phyloP scores from a whole-genome alignment of 306 rosid genomes.

The Herpetospermum pedunculosum region DNA sequence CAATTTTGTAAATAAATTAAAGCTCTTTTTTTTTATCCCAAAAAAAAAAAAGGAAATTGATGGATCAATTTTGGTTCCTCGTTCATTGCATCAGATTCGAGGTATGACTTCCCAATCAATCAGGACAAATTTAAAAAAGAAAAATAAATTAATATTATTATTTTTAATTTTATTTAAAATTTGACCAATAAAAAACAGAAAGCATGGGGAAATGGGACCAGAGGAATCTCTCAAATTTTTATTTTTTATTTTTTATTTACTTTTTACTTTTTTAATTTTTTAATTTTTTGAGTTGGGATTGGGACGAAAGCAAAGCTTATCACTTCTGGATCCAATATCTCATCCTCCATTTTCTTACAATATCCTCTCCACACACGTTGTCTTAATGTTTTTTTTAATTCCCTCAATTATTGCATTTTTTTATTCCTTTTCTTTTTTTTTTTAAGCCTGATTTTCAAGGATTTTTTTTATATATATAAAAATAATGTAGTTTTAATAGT shows the following conservation, averaged over 20 bases:
- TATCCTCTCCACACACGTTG: conserved; percentile 6
- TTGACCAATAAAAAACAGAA: conserved; percentile 5
- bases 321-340: conserved; percentile 7
- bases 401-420: neutral
- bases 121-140: neutral
- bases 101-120: conserved; percentile 12
- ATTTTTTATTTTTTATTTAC: neutral
- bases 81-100: conserved; percentile 13
- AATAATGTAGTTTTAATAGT: too few species aligned
- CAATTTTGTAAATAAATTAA: neutral
- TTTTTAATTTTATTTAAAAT: neutral
- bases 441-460: too few species aligned
- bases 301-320: conserved; percentile 8
- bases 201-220: conserved; percentile 6
- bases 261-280: neutral
- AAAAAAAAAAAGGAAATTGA: neutral
- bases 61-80: conserved; percentile 4
- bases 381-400: neutral
- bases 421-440: neutral
- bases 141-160: neutral
- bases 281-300: neutral
- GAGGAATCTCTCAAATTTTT: neutral
- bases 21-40: neutral
- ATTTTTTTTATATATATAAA: too few species aligned
- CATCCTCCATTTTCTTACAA: conserved; percentile 5